Base-by-base conservation (phyloP, 441 rosid genomes). In the Populus hybrid region DNA sequence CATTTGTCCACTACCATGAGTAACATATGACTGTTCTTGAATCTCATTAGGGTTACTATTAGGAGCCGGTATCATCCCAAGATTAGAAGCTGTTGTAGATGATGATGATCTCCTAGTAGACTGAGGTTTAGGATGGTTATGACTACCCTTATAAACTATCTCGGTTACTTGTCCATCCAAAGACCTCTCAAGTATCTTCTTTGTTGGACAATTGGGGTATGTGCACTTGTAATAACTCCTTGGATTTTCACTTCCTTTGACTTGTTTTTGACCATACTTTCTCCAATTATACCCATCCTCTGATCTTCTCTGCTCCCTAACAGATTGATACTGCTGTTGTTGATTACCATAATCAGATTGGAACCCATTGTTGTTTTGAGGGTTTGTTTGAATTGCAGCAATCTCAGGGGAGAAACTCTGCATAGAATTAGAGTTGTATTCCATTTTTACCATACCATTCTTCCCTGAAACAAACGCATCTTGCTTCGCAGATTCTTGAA, bases 51-150 rank as follows among this genome's bases (percentile, higher is more conserved):
- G 42, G n/a, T 77, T 73, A 30, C 61, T 75, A 76, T 35, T 81
- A 66, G 77, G 23, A 18, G 72, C 70, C 74, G 84, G 89, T 67
- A 76, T 64, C 21, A 24, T 16, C 73, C 83, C 80, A 38, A 71
- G 72, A 68, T 76, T 69, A 50, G 64, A 67, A 73, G 80, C 77
- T 40, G 82, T 8, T 16, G 81, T 23, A 0, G 70, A 3, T 57
- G 79, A 70, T 18, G 67, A 38, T 35, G 96, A 83, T 85, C 89
- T 83, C 81, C 89, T 81, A 0, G 87, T 90, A 28, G 89, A 90
- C 64, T 87, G 90, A 67, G 98, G 99, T 78, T 90, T 93, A 1
- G 95, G 95, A 86, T 95, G 99, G 79, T 92, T 91, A 74, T 95
- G 99, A 57, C 85, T 88, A 46, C 99, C 98, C 84, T 92, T 26